Base-by-base conservation (phyloP, 164 flowering plant species). In the Vitis amurensis region DNA sequence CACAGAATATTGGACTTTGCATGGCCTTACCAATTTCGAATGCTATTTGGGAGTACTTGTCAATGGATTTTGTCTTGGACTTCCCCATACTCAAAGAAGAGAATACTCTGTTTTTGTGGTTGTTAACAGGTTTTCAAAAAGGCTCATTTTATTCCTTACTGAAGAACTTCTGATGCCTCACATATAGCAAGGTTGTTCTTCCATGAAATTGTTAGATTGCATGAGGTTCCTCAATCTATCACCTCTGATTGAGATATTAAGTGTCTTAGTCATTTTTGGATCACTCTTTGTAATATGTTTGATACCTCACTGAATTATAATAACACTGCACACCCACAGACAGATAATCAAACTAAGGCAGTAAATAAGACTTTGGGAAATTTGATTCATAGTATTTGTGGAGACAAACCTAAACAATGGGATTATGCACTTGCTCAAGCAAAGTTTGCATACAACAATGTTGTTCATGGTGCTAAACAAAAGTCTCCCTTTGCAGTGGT, bases 1-100 rank as follows among this genome's bases (percentile, higher is more conserved):
- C 59, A 3, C 69, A 51, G 48, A 64, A 69, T 27, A 60, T 65
- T 13, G 66, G 73, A 1, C 51, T 74, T 16, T 70, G 65, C 37
- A 69, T 48, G 17, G 70, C 73, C 8, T 52, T 69, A 29, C 66
- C 67, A 9, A 50, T 69, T 47, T 31, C 71, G 11, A 17, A 66
- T 3, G 51, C 13, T 29, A 51, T 55, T 59, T 72, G 66, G 75
- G 63, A 66, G 12, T 66, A 74, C 55, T 8, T 74, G 4, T 30
- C 55, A 7, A 64, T 70, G 77, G 77, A 74, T 31, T 69, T 74
- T 61, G 73, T 70, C 4, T 47, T 74, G 69, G 77, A 0, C 31
- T 63, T 4, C 58, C 68, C 16, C 65, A 57, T 11, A 69, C 69
- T 3, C 65, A 64, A 30, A 57, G 73, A 3, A 65, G 69, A 3